A percentile compares a stretch with the other conserved stretches of the same genome.
These are phyloP conservation scores for Neofusicoccum sp. DNA, from an alignment of 2,329 filamentous ascomycete genomes.

Conservation along the genomic window DNA sequence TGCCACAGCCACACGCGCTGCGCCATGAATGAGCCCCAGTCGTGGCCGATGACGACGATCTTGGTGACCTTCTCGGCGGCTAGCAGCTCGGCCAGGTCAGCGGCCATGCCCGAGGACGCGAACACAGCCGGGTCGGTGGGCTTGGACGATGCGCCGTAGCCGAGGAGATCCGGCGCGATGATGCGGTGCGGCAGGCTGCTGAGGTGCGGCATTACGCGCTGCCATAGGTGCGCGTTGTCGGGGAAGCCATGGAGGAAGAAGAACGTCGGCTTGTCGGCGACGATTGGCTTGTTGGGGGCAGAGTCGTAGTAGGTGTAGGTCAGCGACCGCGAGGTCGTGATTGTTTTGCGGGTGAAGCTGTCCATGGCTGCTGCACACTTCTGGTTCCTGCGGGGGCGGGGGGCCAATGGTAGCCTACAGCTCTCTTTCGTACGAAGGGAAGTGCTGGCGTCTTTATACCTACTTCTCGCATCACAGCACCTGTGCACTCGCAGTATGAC, in stretches of 20 bases:
- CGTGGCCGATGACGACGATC: constrained; percentile 47
- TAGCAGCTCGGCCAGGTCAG: constrained; percentile 19
- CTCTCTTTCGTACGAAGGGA: too few species aligned
- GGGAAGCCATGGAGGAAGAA: constrained; percentile 50
- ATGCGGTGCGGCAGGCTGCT: constrained; percentile 38
- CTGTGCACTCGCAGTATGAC: too few species aligned
- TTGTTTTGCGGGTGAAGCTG: constrained; percentile 7
- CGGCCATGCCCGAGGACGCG: constrained; percentile 5
- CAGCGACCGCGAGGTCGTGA: constrained; percentile 15
- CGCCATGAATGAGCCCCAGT: constrained; percentile 47
- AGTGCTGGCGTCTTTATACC: too few species aligned
- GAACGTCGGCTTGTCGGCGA: constrained; percentile 6
- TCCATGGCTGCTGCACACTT: constrained; percentile 18
- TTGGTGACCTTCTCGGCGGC: constrained; percentile 24
- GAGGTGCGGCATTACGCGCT: constrained; percentile 38
- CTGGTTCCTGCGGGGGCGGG: too few species aligned
- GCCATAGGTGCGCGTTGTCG: constrained; percentile 44
- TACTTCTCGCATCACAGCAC: too few species aligned
- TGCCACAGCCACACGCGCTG: constrained; percentile 45
- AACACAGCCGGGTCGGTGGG: constrained; percentile 16
- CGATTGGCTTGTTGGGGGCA: not conserved
- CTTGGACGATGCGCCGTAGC: constrained; percentile 32
- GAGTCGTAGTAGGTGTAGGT: constrained; percentile 20
- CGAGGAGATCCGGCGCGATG: constrained; percentile 35
- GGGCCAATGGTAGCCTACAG: too few species aligned